Evolutionary conservation across 1,284 basidiomycete species (phyloP).

Genomic region (Cryptococcus maquisensis): DNA sequence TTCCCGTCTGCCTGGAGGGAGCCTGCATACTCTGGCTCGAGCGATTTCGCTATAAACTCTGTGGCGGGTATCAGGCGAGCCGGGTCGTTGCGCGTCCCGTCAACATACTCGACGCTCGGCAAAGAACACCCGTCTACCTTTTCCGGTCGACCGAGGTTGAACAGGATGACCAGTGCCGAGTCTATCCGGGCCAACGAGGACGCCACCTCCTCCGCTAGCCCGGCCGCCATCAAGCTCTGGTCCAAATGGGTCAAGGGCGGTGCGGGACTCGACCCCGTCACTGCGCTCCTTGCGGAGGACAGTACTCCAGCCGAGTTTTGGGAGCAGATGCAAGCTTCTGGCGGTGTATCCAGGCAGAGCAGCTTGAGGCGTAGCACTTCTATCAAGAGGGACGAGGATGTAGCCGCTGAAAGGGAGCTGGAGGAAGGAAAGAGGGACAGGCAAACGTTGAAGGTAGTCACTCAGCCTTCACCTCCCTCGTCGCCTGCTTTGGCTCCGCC

Average conservation of each 20-base stretch:
- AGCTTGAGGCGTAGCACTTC: not conserved
- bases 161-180: conserved; percentile 31
- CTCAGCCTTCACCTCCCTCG: too few relatives aligned
- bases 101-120: conserved; percentile 5
- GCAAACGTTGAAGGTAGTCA: too few relatives aligned
- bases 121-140: conserved; percentile 2
- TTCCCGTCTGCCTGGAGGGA: conserved; percentile 37
- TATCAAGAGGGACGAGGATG: not conserved
- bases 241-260: conserved; percentile 30
- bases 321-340: not conserved
- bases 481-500: too few relatives aligned
- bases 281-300: conserved; percentile 14
- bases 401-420: too few relatives aligned
- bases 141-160: conserved; percentile 6
- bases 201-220: conserved; percentile 14
- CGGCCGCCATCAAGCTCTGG: conserved; percentile 34
- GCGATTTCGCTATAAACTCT: not conserved
- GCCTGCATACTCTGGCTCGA: not conserved
- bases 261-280: conserved; percentile 11
- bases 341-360: not conserved
- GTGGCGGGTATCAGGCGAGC: conserved; percentile 21
- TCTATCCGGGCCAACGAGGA: conserved; percentile 32
- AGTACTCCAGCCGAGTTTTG: conserved; percentile 4
- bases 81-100: conserved; percentile 32
- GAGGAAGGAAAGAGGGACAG: too few relatives aligned